These are phyloP conservation scores for sweet orange (Citrus sinensis) DNA, from an alignment of 345 rosid genomes.

Conservation along the genomic window DVS_A1.0 CM039163.1:37939001-37939500, in stretches of 20 bases:
- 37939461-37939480: not conserved
- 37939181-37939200: conserved; percentile 83
- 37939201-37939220: conserved; percentile 90
- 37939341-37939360: not conserved
- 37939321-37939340: not conserved
- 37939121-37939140: conserved; percentile 95
- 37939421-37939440: not conserved
- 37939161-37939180: conserved; percentile 80
- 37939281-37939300: not conserved
- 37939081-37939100: conserved; percentile 97
- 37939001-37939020: not conserved
- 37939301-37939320: not conserved
- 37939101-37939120: conserved; percentile 78
- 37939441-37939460: not conserved
- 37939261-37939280: not conserved
- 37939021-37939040: conserved; percentile 48
- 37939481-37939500: not conserved
- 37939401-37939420: not conserved
- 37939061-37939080: conserved; percentile 92
- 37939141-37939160: conserved; percentile 85
- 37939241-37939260: not conserved
- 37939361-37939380: not conserved
- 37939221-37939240: conserved; percentile 41
- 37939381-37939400: not conserved
- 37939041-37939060: conserved; percentile 84